These are phyloP conservation scores for Meyerozyma smithsonii DNA, from an alignment of 1,139 yeast genomes.

Conservation along the genomic window DNA sequence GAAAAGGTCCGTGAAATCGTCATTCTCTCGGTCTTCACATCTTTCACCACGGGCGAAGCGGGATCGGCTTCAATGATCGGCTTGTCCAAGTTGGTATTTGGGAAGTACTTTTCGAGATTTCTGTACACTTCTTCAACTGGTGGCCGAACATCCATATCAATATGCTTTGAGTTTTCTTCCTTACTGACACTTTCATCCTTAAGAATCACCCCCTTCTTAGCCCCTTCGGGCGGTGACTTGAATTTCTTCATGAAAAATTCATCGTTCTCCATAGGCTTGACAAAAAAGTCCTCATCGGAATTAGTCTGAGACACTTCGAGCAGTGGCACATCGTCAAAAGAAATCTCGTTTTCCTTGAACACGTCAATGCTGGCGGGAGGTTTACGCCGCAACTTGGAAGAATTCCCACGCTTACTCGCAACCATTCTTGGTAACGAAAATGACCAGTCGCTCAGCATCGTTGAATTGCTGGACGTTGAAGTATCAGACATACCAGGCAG, in stretches of 20 bases:
- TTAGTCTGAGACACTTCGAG: slow-evolving; percentile 24
- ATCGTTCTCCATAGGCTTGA: slow-evolving; percentile 24
- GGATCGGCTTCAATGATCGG: slow-evolving; percentile 86
- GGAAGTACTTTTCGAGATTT: slow-evolving; percentile 87
- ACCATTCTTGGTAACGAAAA: background rate
- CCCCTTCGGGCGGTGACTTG: slow-evolving; percentile 9
- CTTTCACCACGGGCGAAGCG: slow-evolving; percentile 38
- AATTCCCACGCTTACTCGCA: background rate
- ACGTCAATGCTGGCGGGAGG: slow-evolving; percentile 28
- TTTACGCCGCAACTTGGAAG: background rate
- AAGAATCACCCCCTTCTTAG: slow-evolving; percentile 12
- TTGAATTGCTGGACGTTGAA: slow-evolving; percentile 1
- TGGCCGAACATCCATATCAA: slow-evolving; percentile 69
- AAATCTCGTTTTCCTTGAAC: slow-evolving; percentile 62
- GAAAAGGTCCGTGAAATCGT: slow-evolving; percentile 46
- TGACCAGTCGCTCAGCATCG: slow-evolving; percentile 2
- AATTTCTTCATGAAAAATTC: slow-evolving; percentile 28
- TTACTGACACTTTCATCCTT: slow-evolving; percentile 1
- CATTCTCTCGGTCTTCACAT: background rate
- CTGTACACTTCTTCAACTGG: slow-evolving; percentile 92
- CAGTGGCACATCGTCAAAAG: slow-evolving; percentile 70
- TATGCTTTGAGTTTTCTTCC: slow-evolving; percentile 5
- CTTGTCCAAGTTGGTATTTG: slow-evolving; percentile 85
- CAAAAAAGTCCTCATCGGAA: slow-evolving; percentile 27
- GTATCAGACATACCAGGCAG: slow-evolving; percentile 1